phyloP scores from a whole-genome alignment of 305 asterid genomes.

The Fraxinus greggii region DNA sequence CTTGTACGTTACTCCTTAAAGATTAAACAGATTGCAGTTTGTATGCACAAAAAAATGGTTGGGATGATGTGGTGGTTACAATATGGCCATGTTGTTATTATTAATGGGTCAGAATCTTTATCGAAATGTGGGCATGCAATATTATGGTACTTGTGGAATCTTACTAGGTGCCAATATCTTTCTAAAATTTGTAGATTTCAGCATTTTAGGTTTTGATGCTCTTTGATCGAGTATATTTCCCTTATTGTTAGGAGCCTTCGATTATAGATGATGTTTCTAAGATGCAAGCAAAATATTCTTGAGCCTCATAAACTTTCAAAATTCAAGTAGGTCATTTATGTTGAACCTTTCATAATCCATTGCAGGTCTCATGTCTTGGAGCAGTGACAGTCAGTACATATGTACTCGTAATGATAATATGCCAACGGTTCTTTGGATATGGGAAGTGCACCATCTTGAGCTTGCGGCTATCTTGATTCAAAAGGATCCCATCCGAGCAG shows the following conservation, averaged over 20 bases:
- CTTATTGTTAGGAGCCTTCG: background rate
- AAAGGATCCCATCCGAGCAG: conserved; percentile 87
- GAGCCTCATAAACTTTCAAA: background rate
- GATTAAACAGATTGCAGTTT: background rate
- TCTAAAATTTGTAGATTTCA: background rate
- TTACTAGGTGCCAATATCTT: background rate
- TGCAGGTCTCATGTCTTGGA: conserved; percentile 92
- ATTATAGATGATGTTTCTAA: background rate
- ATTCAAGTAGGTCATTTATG: background rate
- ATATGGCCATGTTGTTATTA: background rate
- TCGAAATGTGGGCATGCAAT: background rate
- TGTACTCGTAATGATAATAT: conserved; percentile 96
- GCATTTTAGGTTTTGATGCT: background rate
- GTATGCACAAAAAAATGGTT: background rate
- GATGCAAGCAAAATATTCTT: background rate
- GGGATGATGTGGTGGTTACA: background rate
- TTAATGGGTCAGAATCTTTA: background rate
- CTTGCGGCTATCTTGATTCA: conserved; percentile 86
- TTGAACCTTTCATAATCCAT: conserved; percentile 15
- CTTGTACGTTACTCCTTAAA: background rate
- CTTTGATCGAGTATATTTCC: background rate
- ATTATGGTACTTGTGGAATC: background rate
- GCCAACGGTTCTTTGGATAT: conserved; percentile 95
- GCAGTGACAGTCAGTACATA: conserved; percentile 76
- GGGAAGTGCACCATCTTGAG: conserved; percentile 92